Conservation (phyloP, 2,329 filamentous ascomycete species). For the Tolypocladium pustulatum region DNA sequence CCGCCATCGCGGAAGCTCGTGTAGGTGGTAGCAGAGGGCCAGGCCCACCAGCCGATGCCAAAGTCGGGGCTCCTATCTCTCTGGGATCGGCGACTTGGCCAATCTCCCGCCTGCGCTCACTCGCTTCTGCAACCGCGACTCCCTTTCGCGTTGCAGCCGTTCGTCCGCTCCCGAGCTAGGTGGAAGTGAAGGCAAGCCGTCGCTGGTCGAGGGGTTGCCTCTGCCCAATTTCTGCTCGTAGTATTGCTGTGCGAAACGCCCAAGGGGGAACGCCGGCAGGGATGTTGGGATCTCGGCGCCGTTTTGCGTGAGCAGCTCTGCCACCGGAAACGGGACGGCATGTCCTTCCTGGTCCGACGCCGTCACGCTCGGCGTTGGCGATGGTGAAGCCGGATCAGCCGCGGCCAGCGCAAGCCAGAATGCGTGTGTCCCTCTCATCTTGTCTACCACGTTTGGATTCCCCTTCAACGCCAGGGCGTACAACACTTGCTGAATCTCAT, state of each 20-base stretch:
- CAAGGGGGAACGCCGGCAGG: conserved; percentile 74
- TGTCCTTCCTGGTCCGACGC: conserved; percentile 36
- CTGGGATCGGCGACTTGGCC: conserved; percentile 52
- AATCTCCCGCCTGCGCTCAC: conserved; percentile 68
- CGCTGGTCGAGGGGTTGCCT: conserved; percentile 33
- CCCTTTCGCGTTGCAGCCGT: conserved; percentile 49
- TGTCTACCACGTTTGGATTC: conserved; percentile 79
- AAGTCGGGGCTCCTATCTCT: conserved; percentile 40
- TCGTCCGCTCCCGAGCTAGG: conserved; percentile 30
- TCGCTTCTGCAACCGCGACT: conserved; percentile 64
- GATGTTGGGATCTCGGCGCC: conserved; percentile 74
- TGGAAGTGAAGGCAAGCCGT: conserved; percentile 54
- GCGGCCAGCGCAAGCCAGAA: conserved; percentile 87
- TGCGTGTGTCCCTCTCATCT: conserved; percentile 76
- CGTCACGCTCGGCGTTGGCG: conserved; percentile 32
- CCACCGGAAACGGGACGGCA: conserved; percentile 68
- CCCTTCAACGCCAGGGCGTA: conserved; percentile 80
- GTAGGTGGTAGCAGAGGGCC: conserved; percentile 24
- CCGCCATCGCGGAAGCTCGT: conserved; percentile 16
- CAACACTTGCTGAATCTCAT: conserved; percentile 87
- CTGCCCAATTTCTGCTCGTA: conserved; percentile 64
- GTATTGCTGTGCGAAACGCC: conserved; percentile 69
- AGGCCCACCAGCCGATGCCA: conserved; percentile 28
- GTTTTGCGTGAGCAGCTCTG: conserved; percentile 87
- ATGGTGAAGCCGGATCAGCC: conserved; percentile 78